Evolutionary conservation across 1,139 yeast genomes (phyloP), one percentile per base, ranked within the genome.

Genomic region (Waltiozyma sp.): DNA sequence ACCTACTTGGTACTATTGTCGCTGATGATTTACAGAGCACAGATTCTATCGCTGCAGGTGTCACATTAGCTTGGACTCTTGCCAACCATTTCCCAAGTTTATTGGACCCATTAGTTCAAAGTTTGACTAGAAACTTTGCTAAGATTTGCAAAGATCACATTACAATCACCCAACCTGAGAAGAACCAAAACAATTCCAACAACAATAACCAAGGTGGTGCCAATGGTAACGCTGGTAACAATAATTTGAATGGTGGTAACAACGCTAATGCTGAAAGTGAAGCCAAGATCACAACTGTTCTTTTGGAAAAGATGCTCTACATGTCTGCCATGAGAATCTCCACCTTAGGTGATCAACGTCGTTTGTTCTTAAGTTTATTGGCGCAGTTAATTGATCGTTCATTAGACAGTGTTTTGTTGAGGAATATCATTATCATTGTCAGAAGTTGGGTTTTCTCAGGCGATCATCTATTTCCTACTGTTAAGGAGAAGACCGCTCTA

Each of bases 401-500:
- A 1, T 72, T 80, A 46, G 96, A 89, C 55, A 78, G 78, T 48
- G 77, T 73, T 19, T 74, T 93, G 9, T 69, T 91, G 49, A 77
- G 76, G 49, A 83, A 83, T 57, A 84, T 91, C 43, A 78, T 91
- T 38, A 72, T 73, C 38, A 80, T 89, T 49, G 91, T 91, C 1
- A 76, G 89, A 54, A 73, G 72, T 16, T 93, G 98, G 97, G 94
- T 89, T 0, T 88, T 93, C 56, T 77, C 88, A 2, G 69, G 77
- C 1, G 95, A 88, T 51, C 37, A 35, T 9, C 72, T 86, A 35
- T 89, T 89, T 68, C 98, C 98, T 2, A 88, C 98, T 0, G 81
- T 86, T 5, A 93, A 93, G 58, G 98, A 93, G 57, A 91, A 93
- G 60, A 96, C 98, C 1, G 96, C 96, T 0, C 81, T 93, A 42